Base-by-base conservation (phyloP, 305 asterid genomes). In the Solanum hybrid region DNA sequence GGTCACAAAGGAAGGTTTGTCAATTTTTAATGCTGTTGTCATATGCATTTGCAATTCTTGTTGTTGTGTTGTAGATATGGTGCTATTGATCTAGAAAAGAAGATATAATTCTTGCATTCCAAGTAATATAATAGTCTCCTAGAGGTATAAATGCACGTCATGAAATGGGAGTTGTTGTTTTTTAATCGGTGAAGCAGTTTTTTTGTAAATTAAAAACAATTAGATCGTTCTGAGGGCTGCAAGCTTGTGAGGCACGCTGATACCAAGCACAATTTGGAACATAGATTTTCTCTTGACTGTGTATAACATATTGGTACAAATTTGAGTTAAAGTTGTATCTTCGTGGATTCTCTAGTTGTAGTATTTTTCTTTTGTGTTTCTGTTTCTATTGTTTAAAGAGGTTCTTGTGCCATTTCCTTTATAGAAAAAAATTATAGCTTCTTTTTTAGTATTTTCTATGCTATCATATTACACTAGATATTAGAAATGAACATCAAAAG, bases 1-100 rank as follows among this genome's bases (percentile, higher is more conserved):
- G 76, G 99, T 97, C 85, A 96, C 98, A 27, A 92, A 89, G 90
- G 99, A 96, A 98, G 99, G 99, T 97, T 81, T 34, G n/a, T 69
- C 87, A 88, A 90, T 89, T 81, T 89, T 87, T 88, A 29, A 32
- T 69, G 76, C 84, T 34, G 73, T 37, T 51, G 72, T 20, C 64
- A 12, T 51, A 85, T 46, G 87, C 87, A 82, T 82, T 42, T 46
- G 38, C 38, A 82, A 29, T 3, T 82, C 38, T 24, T 4, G 60
- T 87, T 79, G 64, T 37, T 86, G 38, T 24, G 14, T 10, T 24
- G 64, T 71, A 37, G 69, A 72, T 46, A 42, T 22, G 31, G 26
- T 72, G 86, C 56, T 85, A 56, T 60, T 56, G 42, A 85, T 85
- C 77, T 32, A 40, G 75, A 60, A 64, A 81, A 89, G 64, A 84